phyloP scores from a whole-genome alignment of 257 asterid species.

The Solanum virginianum region DNA sequence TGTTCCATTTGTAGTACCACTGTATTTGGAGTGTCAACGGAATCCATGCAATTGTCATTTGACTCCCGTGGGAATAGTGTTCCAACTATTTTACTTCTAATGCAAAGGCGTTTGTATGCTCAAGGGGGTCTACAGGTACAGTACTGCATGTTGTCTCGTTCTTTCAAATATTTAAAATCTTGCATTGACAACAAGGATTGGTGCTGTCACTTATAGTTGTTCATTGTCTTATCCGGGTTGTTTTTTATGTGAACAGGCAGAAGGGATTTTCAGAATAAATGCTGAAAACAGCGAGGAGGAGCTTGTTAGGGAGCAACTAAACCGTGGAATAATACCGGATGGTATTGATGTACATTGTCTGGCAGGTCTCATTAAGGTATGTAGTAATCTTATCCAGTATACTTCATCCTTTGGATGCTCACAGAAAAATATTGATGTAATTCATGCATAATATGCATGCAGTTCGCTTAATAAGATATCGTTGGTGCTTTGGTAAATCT shows the following conservation, averaged over 20 bases:
- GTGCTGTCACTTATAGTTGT: neutral
- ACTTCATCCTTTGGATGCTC: neutral
- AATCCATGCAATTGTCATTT: slow-evolving; percentile 93
- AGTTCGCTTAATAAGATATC: neutral
- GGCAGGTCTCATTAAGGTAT: slow-evolving; percentile 92
- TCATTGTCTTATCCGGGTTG: neutral
- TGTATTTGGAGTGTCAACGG: slow-evolving; percentile 97
- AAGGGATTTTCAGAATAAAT: slow-evolving; percentile 94
- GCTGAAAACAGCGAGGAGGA: slow-evolving; percentile 96
- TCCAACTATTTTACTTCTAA: slow-evolving; percentile 82
- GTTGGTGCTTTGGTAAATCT: neutral
- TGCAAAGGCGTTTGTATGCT: slow-evolving; percentile 78
- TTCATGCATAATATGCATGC: neutral
- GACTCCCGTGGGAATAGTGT: slow-evolving; percentile 82
- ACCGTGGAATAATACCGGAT: slow-evolving; percentile 73
- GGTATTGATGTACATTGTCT: slow-evolving; percentile 94
- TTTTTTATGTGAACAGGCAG: slow-evolving; percentile 49
- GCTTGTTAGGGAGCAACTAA: slow-evolving; percentile 84
- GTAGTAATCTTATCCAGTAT: neutral
- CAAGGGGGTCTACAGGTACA: slow-evolving; percentile 85
- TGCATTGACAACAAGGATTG: neutral
- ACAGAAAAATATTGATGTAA: neutral
- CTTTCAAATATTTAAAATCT: neutral
- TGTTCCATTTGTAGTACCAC: slow-evolving; percentile 56
- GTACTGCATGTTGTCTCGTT: neutral